Conservation (phyloP, 441 rosid species). For the Gossypium trilobum region DNA sequence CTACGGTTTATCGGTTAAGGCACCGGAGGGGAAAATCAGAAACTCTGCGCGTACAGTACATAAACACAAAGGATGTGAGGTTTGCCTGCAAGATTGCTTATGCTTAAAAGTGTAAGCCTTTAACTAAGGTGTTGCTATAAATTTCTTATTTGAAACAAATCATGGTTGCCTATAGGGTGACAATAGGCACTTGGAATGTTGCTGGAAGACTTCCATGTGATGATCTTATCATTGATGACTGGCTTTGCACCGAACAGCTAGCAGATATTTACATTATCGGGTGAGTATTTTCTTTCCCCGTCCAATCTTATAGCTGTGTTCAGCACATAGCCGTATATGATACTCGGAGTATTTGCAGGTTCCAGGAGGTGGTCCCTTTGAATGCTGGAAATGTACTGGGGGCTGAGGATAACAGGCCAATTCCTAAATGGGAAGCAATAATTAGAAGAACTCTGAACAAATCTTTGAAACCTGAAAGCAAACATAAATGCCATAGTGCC, state of each 20-base stretch:
- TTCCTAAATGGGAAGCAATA: slow-evolving; percentile 83
- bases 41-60: slow-evolving; percentile 76
- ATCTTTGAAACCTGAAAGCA: slow-evolving; percentile 40
- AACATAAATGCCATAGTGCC: slow-evolving; percentile 71
- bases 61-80: slow-evolving; percentile 87
- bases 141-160: slow-evolving; percentile 1
- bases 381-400: slow-evolving; percentile 93
- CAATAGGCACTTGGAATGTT: slow-evolving; percentile 91
- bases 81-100: slow-evolving; percentile 26
- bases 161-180: slow-evolving; percentile 44
- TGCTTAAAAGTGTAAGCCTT: background rate
- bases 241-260: slow-evolving; percentile 70
- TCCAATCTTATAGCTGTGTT: background rate
- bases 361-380: slow-evolving; percentile 97
- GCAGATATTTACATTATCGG: slow-evolving; percentile 85
- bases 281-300: slow-evolving; percentile 27
- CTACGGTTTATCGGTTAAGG: slow-evolving; percentile 37
- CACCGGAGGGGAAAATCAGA: slow-evolving; percentile 92
- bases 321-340: background rate
- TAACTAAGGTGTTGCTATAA: background rate
- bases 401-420: slow-evolving; percentile 81
- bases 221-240: slow-evolving; percentile 67
- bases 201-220: slow-evolving; percentile 73
- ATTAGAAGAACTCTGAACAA: slow-evolving; percentile 80
- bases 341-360: slow-evolving; percentile 28